phyloP scores from a whole-genome alignment of 2,329 filamentous ascomycete species.

The Cytospora chrysosperma region DNA sequence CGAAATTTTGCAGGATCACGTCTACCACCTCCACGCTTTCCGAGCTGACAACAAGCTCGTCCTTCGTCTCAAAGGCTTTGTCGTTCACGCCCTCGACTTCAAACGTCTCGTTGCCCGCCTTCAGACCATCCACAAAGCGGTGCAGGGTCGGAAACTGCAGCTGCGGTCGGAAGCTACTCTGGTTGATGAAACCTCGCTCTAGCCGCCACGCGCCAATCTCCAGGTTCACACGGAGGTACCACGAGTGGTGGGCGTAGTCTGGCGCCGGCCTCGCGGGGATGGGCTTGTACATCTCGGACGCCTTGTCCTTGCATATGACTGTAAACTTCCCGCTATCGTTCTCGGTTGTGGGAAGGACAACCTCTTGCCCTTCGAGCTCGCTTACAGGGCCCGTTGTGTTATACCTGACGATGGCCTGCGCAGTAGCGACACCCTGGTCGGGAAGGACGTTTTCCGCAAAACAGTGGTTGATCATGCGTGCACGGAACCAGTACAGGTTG shows the following conservation, averaged over 20 bases:
- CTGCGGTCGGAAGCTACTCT: slow-evolving; percentile 52
- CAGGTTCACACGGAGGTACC: slow-evolving; percentile 57
- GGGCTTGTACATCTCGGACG: slow-evolving; percentile 46
- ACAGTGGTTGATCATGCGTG: slow-evolving; percentile 59
- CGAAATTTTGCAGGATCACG: slow-evolving; percentile 61
- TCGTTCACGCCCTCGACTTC: slow-evolving; percentile 52
- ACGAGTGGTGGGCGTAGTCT: slow-evolving; percentile 47
- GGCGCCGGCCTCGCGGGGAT: slow-evolving; percentile 43
- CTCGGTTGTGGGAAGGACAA: slow-evolving; percentile 38
- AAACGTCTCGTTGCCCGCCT: slow-evolving; percentile 45
- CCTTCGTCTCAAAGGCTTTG: slow-evolving; percentile 41
- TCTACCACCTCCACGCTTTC: slow-evolving; percentile 51
- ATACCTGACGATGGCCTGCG: slow-evolving; percentile 51
- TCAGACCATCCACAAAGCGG: slow-evolving; percentile 47
- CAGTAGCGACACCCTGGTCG: slow-evolving; percentile 44
- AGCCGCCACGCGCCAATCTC: slow-evolving; percentile 59
- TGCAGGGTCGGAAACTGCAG: slow-evolving; percentile 49
- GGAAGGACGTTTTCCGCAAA: slow-evolving; percentile 52
- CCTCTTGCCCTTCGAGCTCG: neutral
- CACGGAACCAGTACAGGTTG: slow-evolving; percentile 63
- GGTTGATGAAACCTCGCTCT: slow-evolving; percentile 58
- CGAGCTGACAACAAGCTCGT: slow-evolving; percentile 56
- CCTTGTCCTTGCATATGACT: slow-evolving; percentile 51
- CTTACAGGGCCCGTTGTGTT: slow-evolving; percentile 13
- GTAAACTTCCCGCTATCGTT: slow-evolving; percentile 35